phyloP scores from a whole-genome alignment of 2,329 filamentous ascomycete species.

The Sphaerostilbella broomeana region DNA sequence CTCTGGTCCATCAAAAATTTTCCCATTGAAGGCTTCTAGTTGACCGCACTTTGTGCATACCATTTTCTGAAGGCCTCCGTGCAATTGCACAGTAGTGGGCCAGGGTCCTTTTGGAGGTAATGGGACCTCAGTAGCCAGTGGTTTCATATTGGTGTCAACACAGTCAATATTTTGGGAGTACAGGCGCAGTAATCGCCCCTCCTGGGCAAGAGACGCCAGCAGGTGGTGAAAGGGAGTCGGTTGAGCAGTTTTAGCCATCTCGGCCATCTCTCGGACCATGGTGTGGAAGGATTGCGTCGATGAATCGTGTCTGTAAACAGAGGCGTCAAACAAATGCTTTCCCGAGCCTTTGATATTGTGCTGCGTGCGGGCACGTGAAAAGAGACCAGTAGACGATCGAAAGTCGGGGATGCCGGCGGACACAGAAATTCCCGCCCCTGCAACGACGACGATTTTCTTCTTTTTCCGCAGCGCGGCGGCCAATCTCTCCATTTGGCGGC shows the following conservation, averaged over 20 bases:
- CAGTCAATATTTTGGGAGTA: conserved; percentile 98
- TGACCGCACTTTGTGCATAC: conserved; percentile 88
- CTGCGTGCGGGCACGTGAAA: conserved; percentile 75
- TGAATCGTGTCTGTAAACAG: conserved; percentile 87
- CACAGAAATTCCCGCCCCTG: conserved; percentile 93
- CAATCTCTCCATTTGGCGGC: conserved; percentile 59
- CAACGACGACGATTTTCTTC: conserved; percentile 94
- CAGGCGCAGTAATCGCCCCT: conserved; percentile 79
- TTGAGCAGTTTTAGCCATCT: conserved; percentile 66
- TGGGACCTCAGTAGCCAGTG: conserved; percentile 73
- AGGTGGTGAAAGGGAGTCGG: conserved; percentile 92
- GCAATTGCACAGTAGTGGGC: conserved; percentile 88
- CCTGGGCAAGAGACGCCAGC: conserved; percentile 79
- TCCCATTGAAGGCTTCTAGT: conserved; percentile 67
- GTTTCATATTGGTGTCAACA: conserved; percentile 77
- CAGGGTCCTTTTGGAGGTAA: conserved; percentile 79
- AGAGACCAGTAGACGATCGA: conserved; percentile 83
- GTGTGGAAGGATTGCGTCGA: conserved; percentile 89
- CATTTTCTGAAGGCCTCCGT: conserved; percentile 93
- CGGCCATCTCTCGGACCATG: conserved; percentile 87
- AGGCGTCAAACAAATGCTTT: conserved; percentile 94
- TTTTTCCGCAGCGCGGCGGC: conserved; percentile 73
- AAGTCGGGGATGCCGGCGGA: conserved; percentile 97
- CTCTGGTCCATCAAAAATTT: conserved; percentile 76
- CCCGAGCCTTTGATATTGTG: conserved; percentile 86